These are phyloP conservation scores for Aspergillus fumigatiaffinis DNA, from an alignment of 2,329 filamentous ascomycete genomes.

Conservation along the genomic window DNA sequence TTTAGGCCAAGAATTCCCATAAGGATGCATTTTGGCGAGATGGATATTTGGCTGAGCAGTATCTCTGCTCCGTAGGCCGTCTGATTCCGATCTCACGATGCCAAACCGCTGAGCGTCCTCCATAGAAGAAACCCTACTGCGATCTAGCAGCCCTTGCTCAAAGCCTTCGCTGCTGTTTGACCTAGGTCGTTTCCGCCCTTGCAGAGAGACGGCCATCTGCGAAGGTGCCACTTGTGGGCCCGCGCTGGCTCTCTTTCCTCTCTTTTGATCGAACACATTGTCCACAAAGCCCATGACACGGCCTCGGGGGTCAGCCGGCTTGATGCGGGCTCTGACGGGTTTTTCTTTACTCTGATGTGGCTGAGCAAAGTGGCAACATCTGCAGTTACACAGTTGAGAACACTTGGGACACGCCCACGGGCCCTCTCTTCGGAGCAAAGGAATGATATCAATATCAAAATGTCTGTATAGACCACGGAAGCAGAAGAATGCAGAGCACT, in stretches of 20 bases:
- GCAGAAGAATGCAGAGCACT: constrained; percentile 35
- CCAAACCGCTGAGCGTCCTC: background rate
- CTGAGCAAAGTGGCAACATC: constrained; percentile 32
- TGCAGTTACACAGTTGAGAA: constrained; percentile 31
- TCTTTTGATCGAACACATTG: constrained; percentile 36
- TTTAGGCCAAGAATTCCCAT: background rate
- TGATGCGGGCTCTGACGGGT: constrained; percentile 29
- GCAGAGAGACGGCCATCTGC: background rate
- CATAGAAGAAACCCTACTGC: background rate
- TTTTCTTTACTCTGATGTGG: constrained; percentile 34
- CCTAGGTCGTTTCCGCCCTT: constrained; percentile 9
- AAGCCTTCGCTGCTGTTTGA: background rate
- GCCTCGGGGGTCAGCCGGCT: constrained; percentile 29
- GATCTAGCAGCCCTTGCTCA: background rate
- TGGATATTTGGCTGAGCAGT: background rate
- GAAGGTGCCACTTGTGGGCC: constrained; percentile 3
- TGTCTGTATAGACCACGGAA: constrained; percentile 34
- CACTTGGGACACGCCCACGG: constrained; percentile 35
- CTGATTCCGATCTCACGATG: background rate
- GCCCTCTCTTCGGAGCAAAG: constrained; percentile 26
- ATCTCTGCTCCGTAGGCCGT: background rate
- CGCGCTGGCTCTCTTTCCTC: constrained; percentile 18
- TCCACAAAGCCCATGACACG: constrained; percentile 34
- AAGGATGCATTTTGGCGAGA: background rate
- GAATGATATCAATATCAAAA: constrained; percentile 30